A percentile compares a stretch with the other conserved stretches of the same genome.
Evolutionary conservation across 23 red algal species (phyloP).

Genomic region (Pyropia haitanensis): DNA sequence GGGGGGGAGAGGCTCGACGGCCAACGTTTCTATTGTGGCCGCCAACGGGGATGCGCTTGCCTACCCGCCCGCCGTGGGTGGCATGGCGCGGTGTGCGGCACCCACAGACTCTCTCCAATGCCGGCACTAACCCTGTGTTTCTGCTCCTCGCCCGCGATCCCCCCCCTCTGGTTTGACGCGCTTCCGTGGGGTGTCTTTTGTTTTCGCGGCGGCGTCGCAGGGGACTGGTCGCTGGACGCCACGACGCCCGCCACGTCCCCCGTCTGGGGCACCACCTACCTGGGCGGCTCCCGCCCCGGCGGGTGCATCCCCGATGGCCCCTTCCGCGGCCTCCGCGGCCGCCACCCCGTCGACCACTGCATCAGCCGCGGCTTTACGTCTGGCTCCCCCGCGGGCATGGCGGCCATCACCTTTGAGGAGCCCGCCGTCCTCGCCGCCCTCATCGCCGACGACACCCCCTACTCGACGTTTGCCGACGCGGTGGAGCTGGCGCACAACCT

Average conservation of each 20-base stretch:
- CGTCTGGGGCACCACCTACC: slow-evolving; percentile 26
- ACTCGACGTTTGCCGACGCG: slow-evolving; percentile 18
- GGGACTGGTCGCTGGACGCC: slow-evolving; percentile 32
- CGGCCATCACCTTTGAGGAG: slow-evolving; percentile 7
- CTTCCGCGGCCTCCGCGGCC: slow-evolving; percentile 13
- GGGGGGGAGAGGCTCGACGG: too few relatives aligned
- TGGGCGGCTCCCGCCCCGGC: slow-evolving; percentile 30
- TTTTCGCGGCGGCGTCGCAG: too few relatives aligned
- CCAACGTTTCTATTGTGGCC: too few relatives aligned
- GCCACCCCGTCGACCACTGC: slow-evolving; percentile 10
- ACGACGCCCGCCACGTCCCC: slow-evolving; percentile 29
- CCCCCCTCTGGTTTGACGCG: too few relatives aligned
- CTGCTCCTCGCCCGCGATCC: too few relatives aligned
- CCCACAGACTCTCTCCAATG: too few relatives aligned
- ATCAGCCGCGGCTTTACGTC: slow-evolving; percentile 34
- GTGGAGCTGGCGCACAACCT: slow-evolving; percentile 40
- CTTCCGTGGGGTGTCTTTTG: too few relatives aligned
- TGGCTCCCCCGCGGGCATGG: slow-evolving; percentile 24
- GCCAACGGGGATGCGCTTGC: too few relatives aligned
- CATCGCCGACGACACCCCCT: too few relatives aligned
- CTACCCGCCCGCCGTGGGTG: too few relatives aligned
- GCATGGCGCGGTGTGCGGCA: too few relatives aligned
- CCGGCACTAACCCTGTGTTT: too few relatives aligned
- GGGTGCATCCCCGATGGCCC: slow-evolving; percentile 19
- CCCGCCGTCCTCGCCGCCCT: slow-evolving; percentile 4